Conservation (phyloP, 495 filamentous ascomycete genomes). For the Aspergillus carlsbadensis region DNA sequence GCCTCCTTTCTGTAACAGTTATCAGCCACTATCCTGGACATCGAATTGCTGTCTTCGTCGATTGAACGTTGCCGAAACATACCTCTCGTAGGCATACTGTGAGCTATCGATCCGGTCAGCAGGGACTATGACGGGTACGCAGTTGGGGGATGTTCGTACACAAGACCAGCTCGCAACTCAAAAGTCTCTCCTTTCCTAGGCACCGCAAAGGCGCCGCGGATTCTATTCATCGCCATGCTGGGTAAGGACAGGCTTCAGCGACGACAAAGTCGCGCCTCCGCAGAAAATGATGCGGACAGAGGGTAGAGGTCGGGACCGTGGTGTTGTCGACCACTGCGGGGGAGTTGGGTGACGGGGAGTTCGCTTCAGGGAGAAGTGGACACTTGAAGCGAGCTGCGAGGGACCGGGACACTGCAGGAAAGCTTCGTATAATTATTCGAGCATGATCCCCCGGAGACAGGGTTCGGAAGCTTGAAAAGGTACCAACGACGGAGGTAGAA, state of each 20-base stretch:
- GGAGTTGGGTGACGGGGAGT: constrained; percentile 27
- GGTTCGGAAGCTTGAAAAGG: constrained; percentile 4
- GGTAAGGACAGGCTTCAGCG: constrained; percentile 37
- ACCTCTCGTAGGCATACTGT: constrained; percentile 97
- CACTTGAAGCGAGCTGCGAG: constrained; percentile 15
- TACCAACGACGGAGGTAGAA: constrained; percentile 5
- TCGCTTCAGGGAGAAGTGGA: constrained; percentile 30
- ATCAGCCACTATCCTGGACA: constrained; percentile 27
- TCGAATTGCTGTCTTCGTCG: too few relatives aligned
- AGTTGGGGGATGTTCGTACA: constrained; percentile 48
- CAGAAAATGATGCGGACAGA: constrained; percentile 24
- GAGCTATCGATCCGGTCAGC: constrained; percentile 53
- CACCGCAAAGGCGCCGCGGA: constrained; percentile 86
- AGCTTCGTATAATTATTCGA: constrained; percentile 12
- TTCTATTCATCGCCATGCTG: constrained; percentile 90
- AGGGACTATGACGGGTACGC: constrained; percentile 7
- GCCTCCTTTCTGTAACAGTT: constrained; percentile 74
- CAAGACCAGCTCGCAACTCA: constrained; percentile 92
- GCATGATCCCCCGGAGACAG: not conserved
- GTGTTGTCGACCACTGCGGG: constrained; percentile 38
- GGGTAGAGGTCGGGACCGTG: constrained; percentile 10
- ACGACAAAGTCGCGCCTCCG: constrained; percentile 51
- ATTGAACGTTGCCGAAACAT: constrained; percentile 21
- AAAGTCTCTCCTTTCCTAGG: constrained; percentile 98
- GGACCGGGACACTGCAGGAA: constrained; percentile 14